phyloP scores from a whole-genome alignment of 352 stramenopile genomes.

The Elongisporangium prolatum region DNA sequence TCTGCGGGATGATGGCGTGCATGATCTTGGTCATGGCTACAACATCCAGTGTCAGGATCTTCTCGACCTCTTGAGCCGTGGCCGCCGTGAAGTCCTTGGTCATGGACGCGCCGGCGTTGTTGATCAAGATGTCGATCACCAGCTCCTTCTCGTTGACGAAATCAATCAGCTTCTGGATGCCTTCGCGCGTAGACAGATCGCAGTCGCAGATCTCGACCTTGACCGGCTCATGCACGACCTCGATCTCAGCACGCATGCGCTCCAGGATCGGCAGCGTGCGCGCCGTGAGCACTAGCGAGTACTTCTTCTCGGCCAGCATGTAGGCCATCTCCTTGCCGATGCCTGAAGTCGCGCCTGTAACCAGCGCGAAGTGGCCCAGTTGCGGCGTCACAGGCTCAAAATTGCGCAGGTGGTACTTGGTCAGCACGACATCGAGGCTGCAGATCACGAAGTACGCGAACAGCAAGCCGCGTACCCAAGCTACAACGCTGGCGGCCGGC shows the following conservation, averaged over 20 bases:
- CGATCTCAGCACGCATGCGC: constrained; percentile 47
- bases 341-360: constrained; percentile 66
- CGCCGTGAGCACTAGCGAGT: constrained; percentile 56
- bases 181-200: constrained; percentile 34
- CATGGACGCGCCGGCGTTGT: constrained; percentile 53
- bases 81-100: constrained; percentile 31
- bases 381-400: constrained; percentile 26
- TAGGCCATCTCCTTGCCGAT: constrained; percentile 72
- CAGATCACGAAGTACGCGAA: constrained; percentile 29
- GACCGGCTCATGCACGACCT: constrained; percentile 29
- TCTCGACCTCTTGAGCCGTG: constrained; percentile 23
- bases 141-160: constrained; percentile 41
- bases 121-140: constrained; percentile 70
- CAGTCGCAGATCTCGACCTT: constrained; percentile 34
- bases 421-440: constrained; percentile 33
- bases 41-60: constrained; percentile 62
- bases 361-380: constrained; percentile 30
- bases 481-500: constrained; percentile 9
- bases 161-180: constrained; percentile 28
- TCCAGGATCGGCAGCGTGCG: constrained; percentile 40
- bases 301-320: constrained; percentile 56
- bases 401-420: constrained; percentile 41
- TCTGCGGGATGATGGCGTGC: constrained; percentile 52
- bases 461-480: constrained; percentile 19
- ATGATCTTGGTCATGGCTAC: constrained; percentile 42